Conservation (phyloP, 768 basidiomycete species). For the Serpula lacrymans region DNA sequence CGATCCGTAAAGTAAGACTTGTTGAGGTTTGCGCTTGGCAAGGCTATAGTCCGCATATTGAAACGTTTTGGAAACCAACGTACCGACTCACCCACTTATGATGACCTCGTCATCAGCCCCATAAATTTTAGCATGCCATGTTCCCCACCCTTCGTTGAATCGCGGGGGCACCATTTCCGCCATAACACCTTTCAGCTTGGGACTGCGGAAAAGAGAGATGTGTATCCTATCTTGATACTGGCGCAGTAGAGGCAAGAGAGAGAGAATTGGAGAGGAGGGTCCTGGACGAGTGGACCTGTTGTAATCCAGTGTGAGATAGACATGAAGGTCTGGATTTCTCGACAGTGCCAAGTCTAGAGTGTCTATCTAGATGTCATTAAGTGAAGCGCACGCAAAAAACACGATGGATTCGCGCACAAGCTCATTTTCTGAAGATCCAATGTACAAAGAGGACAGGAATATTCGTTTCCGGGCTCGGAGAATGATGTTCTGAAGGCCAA, state of each 20-base stretch:
- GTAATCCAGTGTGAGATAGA: constrained; percentile 76
- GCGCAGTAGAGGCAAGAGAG: constrained; percentile 70
- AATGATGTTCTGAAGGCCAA: constrained; percentile 63
- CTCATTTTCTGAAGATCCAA: constrained; percentile 74
- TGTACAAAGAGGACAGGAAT: constrained; percentile 88
- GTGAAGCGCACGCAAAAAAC: background rate
- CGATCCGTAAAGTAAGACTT: constrained; percentile 91
- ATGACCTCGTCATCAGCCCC: constrained; percentile 91
- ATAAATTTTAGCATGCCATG: constrained; percentile 97
- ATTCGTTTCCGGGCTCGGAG: constrained; percentile 72
- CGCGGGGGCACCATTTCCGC: constrained; percentile 80
- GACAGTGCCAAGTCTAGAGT: constrained; percentile 59
- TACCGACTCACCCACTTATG: constrained; percentile 80
- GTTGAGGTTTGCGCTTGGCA: constrained; percentile 83
- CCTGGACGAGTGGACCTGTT: constrained; percentile 78
- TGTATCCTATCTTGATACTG: constrained; percentile 70
- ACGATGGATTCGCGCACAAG: constrained; percentile 53
- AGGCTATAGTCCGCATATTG: too few relatives aligned
- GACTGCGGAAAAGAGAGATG: constrained; percentile 83
- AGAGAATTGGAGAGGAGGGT: constrained; percentile 59
- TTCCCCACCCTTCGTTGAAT: constrained; percentile 98
- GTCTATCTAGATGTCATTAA: constrained; percentile 53
- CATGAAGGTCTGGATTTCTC: constrained; percentile 55
- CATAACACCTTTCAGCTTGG: constrained; percentile 72
- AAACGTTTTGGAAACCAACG: constrained; percentile 5